Evolutionary conservation across 495 filamentous ascomycete species (phyloP).

Genomic region (Wilcoxina mikolae): DNA sequence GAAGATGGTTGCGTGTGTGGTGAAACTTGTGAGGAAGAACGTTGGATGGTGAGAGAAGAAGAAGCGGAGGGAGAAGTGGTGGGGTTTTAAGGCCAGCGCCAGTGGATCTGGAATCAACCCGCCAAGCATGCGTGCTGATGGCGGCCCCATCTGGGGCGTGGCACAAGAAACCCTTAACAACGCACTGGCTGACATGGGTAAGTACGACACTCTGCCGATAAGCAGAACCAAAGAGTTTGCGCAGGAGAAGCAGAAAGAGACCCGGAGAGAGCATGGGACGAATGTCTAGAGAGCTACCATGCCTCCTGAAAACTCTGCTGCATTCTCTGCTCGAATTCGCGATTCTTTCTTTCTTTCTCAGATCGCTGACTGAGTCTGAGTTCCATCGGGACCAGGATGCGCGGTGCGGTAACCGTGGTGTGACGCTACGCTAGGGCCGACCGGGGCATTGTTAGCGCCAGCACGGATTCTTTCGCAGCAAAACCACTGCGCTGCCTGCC

Average conservation of each 20-base stretch:
- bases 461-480: background rate
- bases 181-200: background rate
- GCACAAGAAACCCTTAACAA: background rate
- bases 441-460: background rate
- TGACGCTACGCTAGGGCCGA: background rate
- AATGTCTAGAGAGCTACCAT: no score
- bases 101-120: conserved; percentile 1
- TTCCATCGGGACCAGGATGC: background rate
- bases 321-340: no score
- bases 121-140: conserved; percentile 3
- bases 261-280: no score
- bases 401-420: background rate
- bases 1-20: background rate
- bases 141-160: background rate
- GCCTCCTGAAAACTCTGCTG: no score
- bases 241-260: no score
- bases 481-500: background rate
- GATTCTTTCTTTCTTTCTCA: no score
- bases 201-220: no score
- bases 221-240: no score
- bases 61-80: conserved; percentile 4
- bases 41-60: background rate
- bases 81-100: conserved; percentile 1
- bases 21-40: background rate
- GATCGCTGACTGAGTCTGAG: no score